Percentiles rank a stretch among this genome's conserved stretches.
These are phyloP conservation scores for Penicillium janthinellum DNA, from an alignment of 2,329 filamentous ascomycete genomes.

Conservation along the genomic window DNA sequence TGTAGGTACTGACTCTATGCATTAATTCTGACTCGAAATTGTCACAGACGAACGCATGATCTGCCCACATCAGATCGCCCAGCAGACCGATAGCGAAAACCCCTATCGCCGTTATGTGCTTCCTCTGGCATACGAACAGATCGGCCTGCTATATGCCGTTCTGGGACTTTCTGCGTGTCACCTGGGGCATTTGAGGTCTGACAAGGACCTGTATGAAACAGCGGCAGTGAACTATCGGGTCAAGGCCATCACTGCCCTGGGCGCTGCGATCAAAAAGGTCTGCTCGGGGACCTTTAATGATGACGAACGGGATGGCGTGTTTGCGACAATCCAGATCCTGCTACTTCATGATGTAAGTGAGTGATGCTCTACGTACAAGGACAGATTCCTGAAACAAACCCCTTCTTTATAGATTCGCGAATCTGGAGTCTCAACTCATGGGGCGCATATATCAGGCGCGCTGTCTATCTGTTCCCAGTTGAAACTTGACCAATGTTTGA, in stretches of 20 bases:
- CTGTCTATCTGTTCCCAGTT: constrained; percentile 36
- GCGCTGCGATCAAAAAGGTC: constrained; percentile 27
- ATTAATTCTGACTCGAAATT: neutral
- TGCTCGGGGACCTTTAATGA: constrained; percentile 27
- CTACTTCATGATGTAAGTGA: constrained; percentile 34
- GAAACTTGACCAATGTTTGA: constrained; percentile 26
- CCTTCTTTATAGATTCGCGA: constrained; percentile 30
- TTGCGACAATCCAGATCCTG: constrained; percentile 35
- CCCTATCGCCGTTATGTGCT: constrained; percentile 34
- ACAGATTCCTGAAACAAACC: neutral
- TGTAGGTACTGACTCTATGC: neutral
- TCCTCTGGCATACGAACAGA: constrained; percentile 32
- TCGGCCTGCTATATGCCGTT: constrained; percentile 32
- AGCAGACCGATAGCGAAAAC: constrained; percentile 26
- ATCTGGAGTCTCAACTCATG: constrained; percentile 34
- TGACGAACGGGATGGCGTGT: constrained; percentile 32
- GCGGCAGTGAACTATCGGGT: constrained; percentile 33
- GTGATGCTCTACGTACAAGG: neutral
- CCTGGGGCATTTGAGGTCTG: constrained; percentile 24
- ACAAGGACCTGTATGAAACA: constrained; percentile 26
- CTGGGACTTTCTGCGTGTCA: constrained; percentile 34
- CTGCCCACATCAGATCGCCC: constrained; percentile 35
- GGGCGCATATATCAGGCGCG: constrained; percentile 36
- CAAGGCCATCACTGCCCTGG: constrained; percentile 32
- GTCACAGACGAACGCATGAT: constrained; percentile 30